These are phyloP conservation scores for Bathelium albidoporum DNA, from an alignment of 495 filamentous ascomycete genomes.

Conservation along the genomic window DNA sequence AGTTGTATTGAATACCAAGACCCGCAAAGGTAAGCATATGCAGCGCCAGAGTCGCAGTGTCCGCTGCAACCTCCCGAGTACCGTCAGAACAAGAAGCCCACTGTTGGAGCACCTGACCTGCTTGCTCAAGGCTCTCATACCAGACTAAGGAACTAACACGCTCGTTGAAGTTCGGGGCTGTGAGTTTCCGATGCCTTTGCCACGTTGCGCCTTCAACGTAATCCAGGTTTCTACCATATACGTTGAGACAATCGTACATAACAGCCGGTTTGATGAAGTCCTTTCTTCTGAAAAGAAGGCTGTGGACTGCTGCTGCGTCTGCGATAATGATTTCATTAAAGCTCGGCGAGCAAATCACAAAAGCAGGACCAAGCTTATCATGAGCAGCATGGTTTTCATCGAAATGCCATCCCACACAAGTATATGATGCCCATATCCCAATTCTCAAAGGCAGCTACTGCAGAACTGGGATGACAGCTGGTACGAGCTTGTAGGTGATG, in stretches of 20 bases:
- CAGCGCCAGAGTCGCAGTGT: conserved; percentile 17
- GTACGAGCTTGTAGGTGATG: not conserved
- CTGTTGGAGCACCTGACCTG: conserved; percentile 9
- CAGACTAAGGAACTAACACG: conserved; percentile 16
- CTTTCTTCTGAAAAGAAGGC: not conserved
- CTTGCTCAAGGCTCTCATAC: conserved; percentile 18
- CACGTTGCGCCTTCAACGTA: not conserved
- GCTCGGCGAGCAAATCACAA: not conserved
- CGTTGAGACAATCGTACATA: not conserved
- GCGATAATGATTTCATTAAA: not conserved
- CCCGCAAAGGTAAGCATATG: conserved; percentile 17
- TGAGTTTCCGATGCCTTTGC: conserved; percentile 18
- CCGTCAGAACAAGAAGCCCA: conserved; percentile 12
- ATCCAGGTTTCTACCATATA: not conserved
- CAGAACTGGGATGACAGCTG: not conserved
- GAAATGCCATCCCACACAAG: not conserved
- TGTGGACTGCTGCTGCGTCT: not conserved
- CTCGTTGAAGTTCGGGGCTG: conserved; percentile 22
- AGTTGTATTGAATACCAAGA: conserved; percentile 15
- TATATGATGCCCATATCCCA: not conserved
- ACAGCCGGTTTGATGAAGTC: not conserved
- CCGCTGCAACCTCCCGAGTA: conserved; percentile 10
- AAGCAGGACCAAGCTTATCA: not conserved
- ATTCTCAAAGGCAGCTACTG: not conserved
- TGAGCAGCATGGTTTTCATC: not conserved